phyloP scores from a whole-genome alignment of 306 rosid genomes.

The Mimosa bimucronata region DNA sequence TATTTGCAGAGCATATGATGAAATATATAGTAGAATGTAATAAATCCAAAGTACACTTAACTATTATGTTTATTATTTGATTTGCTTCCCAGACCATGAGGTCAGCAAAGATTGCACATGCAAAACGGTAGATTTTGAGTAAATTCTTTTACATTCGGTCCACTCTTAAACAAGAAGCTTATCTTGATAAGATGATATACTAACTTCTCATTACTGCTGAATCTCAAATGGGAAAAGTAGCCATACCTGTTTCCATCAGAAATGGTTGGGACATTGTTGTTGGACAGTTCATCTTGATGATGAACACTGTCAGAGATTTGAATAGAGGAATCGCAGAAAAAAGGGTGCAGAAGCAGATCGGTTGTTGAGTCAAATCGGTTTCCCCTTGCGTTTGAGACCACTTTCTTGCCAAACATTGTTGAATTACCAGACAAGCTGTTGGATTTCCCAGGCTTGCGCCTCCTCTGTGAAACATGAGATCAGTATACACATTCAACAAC shows the following conservation, averaged over 20 bases:
- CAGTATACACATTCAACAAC: constrained; percentile 14
- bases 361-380: constrained; percentile 56
- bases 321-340: constrained; percentile 56
- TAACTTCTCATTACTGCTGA: neutral
- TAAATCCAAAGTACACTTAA: neutral
- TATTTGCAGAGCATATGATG: neutral
- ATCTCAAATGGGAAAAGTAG: constrained; percentile 19
- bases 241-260: constrained; percentile 57
- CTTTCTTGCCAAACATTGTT: constrained; percentile 58
- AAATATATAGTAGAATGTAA: neutral
- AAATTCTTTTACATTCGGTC: neutral
- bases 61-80: too few species aligned
- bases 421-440: constrained; percentile 58
- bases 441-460: constrained; percentile 64
- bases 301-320: constrained; percentile 36
- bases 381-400: constrained; percentile 45
- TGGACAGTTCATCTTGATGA: constrained; percentile 41
- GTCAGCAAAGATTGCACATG: neutral
- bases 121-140: neutral
- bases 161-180: constrained; percentile 12
- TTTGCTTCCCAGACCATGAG: constrained; percentile 15
- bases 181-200: constrained; percentile 7
- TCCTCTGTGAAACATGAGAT: constrained; percentile 55
- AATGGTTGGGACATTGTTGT: constrained; percentile 36
- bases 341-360: constrained; percentile 80